Evolutionary conservation across 2,329 filamentous ascomycete species (phyloP).

Genomic region (Cordyceps militaris): DNA sequence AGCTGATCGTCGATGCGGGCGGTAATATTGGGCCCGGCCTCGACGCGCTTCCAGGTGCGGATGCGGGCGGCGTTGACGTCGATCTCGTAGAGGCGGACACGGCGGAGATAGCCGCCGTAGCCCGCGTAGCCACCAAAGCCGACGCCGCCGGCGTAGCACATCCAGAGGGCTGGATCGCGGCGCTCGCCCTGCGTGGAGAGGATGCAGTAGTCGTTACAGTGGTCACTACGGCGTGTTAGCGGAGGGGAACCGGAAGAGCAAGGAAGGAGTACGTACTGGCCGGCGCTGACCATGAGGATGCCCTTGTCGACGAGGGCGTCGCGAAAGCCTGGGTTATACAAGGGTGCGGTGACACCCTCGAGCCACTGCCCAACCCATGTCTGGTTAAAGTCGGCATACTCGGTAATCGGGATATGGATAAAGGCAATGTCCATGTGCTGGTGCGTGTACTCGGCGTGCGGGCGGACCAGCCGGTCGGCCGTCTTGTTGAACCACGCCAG

Average conservation of each 20-base stretch:
- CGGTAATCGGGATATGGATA: slow-evolving; percentile 92
- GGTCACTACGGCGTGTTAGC: slow-evolving; percentile 53
- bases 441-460: slow-evolving; percentile 78
- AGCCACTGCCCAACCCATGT: slow-evolving; percentile 62
- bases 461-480: slow-evolving; percentile 63
- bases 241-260: neutral
- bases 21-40: slow-evolving; percentile 48
- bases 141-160: slow-evolving; percentile 91
- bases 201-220: slow-evolving; percentile 94
- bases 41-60: slow-evolving; percentile 84
- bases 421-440: slow-evolving; percentile 95
- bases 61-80: slow-evolving; percentile 88
- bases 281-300: slow-evolving; percentile 80
- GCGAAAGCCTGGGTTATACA: slow-evolving; percentile 87
- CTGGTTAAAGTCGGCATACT: slow-evolving; percentile 62
- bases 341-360: slow-evolving; percentile 80
- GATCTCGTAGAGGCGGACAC: slow-evolving; percentile 83
- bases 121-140: slow-evolving; percentile 95
- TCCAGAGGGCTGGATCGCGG: slow-evolving; percentile 69
- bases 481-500: slow-evolving; percentile 91
- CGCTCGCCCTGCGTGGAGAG: slow-evolving; percentile 45
- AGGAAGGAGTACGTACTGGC: slow-evolving; percentile 59
- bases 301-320: slow-evolving; percentile 82
- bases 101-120: slow-evolving; percentile 76
- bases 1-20: slow-evolving; percentile 56